Base-by-base conservation (phyloP, 176 grass and related monocot genomes). In the Aegilops tauschii region DNA sequence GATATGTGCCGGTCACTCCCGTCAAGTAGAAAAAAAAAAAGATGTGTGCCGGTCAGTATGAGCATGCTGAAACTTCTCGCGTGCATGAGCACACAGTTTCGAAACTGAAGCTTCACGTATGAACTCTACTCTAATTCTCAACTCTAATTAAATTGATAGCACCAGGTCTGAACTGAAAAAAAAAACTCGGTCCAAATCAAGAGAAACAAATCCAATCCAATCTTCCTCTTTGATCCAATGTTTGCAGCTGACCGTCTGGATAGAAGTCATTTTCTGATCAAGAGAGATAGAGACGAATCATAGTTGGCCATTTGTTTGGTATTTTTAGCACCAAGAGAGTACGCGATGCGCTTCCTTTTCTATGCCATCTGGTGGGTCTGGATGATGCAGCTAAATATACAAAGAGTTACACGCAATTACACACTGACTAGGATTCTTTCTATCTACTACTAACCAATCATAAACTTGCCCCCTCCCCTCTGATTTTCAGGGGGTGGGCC, bases 291-390 rank as follows among this genome's bases (percentile, higher is more conserved):
- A 50, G 62, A 86, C 50, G 4, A 74, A 14, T 77, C 71, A 36
- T 27, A 6, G 59, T 81, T 82, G 62, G 76, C 63, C 83, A 69
- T 21, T 49, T 77, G 50, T 16, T 59, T 61, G 37, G 70, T 81
- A 32, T 61, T 42, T 32, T 67, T 35, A 58, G 75, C 70, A 61
- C 45, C 45, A 28, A 74, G 44, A 44, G 37, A 73, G 2, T 10
- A 81, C 27, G 88, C 61, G 76, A 80, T 89, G 23, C 23, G 30
- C 49, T 77, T 49, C 21, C 49, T 47, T 77, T 76, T 23, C 28
- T 49, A 47, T 47, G 69, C 69, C 44, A 80, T 49, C 39, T 54
- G 37, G 37, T 37, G 31, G 36, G 69, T 39, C 36, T 72, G 28
- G 64, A 54, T 78, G 73, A 65, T 78, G 76, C n/a, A 30, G 20